Conservation (phyloP, 2,329 filamentous ascomycete genomes). For the Pseudogymnoascus sp. region DNA sequence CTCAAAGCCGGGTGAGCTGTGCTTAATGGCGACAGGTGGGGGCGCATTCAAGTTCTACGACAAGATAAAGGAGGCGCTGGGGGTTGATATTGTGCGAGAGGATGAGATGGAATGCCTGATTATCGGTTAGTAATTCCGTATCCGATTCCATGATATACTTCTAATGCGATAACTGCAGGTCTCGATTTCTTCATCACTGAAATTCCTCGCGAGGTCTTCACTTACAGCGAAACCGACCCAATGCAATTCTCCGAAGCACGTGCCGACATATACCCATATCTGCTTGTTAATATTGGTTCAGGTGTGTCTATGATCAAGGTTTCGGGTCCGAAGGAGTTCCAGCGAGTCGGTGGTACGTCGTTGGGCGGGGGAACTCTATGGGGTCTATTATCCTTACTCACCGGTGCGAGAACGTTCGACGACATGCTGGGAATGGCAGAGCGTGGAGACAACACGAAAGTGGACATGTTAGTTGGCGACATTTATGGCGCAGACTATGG, state of each 20-base stretch:
- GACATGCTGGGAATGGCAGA: slow-evolving; percentile 94
- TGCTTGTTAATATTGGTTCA: slow-evolving; percentile 96
- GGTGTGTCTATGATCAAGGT: slow-evolving; percentile 98
- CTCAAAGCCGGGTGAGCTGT: slow-evolving; percentile 63
- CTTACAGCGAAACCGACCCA: slow-evolving; percentile 82
- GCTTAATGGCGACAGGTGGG: slow-evolving; percentile 91
- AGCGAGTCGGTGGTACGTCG: slow-evolving; percentile 90
- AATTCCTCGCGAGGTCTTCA: slow-evolving; percentile 94
- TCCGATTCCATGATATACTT: not conserved
- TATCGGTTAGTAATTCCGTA: slow-evolving; percentile 52
- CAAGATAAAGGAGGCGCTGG: slow-evolving; percentile 72
- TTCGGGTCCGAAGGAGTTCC: slow-evolving; percentile 74
- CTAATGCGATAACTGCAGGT: slow-evolving; percentile 41
- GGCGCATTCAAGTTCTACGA: slow-evolving; percentile 97
- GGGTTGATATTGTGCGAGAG: slow-evolving; percentile 81
- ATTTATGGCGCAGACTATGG: slow-evolving; percentile 95
- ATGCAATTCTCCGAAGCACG: slow-evolving; percentile 79
- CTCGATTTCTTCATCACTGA: slow-evolving; percentile 99
- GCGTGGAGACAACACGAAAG: slow-evolving; percentile 80
- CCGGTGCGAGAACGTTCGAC: slow-evolving; percentile 91
- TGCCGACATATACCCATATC: slow-evolving; percentile 87
- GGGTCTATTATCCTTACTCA: slow-evolving; percentile 86
- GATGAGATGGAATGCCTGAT: slow-evolving; percentile 99
- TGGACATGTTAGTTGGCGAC: slow-evolving; percentile 95
- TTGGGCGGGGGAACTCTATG: slow-evolving; percentile 95